phyloP scores from a whole-genome alignment of 2,329 filamentous ascomycete species.

The Paecilomyces fulvus region DNA sequence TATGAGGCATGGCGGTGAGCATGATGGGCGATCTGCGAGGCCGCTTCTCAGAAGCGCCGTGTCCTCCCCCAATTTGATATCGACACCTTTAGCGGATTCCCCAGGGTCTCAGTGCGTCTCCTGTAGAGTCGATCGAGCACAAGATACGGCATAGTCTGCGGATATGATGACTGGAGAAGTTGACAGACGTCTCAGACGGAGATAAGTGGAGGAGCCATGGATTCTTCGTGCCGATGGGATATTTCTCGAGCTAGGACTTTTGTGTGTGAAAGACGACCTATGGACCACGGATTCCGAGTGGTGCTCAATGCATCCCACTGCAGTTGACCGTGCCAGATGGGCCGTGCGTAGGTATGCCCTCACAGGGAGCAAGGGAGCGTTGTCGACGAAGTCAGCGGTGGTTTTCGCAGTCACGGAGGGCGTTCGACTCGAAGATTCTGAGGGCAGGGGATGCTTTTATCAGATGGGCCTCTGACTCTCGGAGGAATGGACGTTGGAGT shows the following conservation, averaged over 20 bases:
- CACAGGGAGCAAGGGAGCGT: background rate
- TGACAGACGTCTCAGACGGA: background rate
- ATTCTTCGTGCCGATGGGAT: background rate
- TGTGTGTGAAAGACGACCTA: background rate
- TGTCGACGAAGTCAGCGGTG: background rate
- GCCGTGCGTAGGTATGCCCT: no score
- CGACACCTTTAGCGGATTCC: background rate
- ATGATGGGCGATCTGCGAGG: conserved; percentile 10
- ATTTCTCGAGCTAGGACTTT: background rate
- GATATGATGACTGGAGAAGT: background rate
- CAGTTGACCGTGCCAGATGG: no score
- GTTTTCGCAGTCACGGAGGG: no score
- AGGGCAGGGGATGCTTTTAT: background rate
- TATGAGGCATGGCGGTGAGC: conserved; percentile 28
- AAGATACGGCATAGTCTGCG: background rate
- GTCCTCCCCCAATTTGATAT: background rate
- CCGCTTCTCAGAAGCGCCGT: background rate
- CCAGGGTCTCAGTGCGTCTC: background rate
- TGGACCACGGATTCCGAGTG: background rate
- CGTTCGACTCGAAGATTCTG: background rate
- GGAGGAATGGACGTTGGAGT: background rate
- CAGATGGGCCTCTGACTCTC: background rate
- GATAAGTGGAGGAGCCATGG: background rate
- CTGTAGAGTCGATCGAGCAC: background rate
- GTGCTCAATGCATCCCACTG: background rate